Evolutionary conservation across 2,329 filamentous ascomycete genomes (phyloP), one percentile per base, ranked within the genome.

Genomic region (Diaporthe sp.): DNA sequence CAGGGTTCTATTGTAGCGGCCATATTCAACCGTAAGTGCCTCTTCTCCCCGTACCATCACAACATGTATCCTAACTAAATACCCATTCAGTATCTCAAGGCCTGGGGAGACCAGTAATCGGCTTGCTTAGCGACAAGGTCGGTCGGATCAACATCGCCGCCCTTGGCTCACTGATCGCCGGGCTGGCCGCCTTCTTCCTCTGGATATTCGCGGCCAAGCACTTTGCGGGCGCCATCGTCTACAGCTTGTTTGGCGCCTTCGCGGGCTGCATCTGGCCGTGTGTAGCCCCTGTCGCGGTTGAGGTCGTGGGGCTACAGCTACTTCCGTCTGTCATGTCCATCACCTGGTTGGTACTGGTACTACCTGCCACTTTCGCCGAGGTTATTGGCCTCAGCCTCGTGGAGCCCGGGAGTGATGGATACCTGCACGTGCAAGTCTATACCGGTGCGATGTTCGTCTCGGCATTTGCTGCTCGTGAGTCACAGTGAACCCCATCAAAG

Each of bases 121-220:
- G 94, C 0, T 91, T 94, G 74, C 92, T 92, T 75, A 94, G 91
- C 74, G 94, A 96, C 81, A 85, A 83, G 2, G 87, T 92, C 10
- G 94, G 94, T 0, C 88, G 94, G 15, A 89, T 96, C 78, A 96
- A 96, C 80, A 92, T 95, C 84, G 92, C 93, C 1, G 88, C 86
- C 3, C 81, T 89, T 0, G 91, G 92, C 81, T 94, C 93, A 0
- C 89, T 94, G 46, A 80, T 92, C 3, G 89, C 89, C 1, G 92
- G 90, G 9, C 76, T 95, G 1, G 89, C 94, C 49, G 89, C 90
- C 51, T 88, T 96, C 59, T 89, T 93, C 28, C 88, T 96, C 46
- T 96, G 94, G 94, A 91, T 92, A 73, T 91, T 92, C 76, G 93
- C 93, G 2, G 89, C 90, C 57, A 89, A 88, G 77, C 82, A 81